These are phyloP conservation scores for Zygosaccharomyces pseudobailii DNA, from an alignment of 1,139 yeast genomes.

Conservation along the genomic window DNA sequence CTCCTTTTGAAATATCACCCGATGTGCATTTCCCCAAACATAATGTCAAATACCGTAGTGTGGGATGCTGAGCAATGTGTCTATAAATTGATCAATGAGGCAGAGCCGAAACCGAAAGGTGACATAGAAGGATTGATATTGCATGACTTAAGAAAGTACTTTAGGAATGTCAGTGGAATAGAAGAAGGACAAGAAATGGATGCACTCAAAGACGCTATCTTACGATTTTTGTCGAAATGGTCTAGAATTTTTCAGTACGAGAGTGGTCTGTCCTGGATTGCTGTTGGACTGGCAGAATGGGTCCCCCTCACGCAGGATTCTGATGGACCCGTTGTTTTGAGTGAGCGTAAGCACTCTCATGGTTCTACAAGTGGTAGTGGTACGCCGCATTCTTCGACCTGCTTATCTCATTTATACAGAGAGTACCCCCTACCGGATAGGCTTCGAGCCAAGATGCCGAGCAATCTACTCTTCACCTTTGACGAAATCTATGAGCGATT, in stretches of 20 bases:
- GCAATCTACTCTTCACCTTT: slow-evolving; percentile 35
- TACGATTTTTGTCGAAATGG: slow-evolving; percentile 70
- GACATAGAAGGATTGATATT: slow-evolving; percentile 23
- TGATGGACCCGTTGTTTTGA: slow-evolving; percentile 24
- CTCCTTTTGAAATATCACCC: slow-evolving; percentile 76
- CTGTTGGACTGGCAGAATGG: slow-evolving; percentile 87
- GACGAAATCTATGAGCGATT: slow-evolving; percentile 72
- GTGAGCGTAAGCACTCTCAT: slow-evolving; percentile 27
- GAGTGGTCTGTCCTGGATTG: slow-evolving; percentile 81
- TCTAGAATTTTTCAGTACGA: slow-evolving; percentile 74
- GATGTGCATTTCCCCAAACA: slow-evolving; percentile 69
- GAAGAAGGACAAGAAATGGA: slow-evolving; percentile 48
- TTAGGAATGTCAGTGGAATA: slow-evolving; percentile 19
- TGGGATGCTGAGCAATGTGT: slow-evolving; percentile 22
- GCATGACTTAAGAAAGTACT: slow-evolving; percentile 32
- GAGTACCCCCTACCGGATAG: slow-evolving; percentile 30
- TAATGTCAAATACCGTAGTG: slow-evolving; percentile 48
- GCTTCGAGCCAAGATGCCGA: slow-evolving; percentile 21
- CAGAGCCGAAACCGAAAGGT: slow-evolving; percentile 10
- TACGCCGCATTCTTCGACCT: slow-evolving; percentile 4
- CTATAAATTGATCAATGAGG: slow-evolving; percentile 7
- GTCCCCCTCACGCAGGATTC: slow-evolving; percentile 41
- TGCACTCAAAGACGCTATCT: slow-evolving; percentile 55
- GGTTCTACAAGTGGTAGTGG: slow-evolving; percentile 5
- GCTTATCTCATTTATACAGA: slow-evolving; percentile 20